phyloP scores from a whole-genome alignment of 345 rosid species.

The Sapria himalayana region DNA sequence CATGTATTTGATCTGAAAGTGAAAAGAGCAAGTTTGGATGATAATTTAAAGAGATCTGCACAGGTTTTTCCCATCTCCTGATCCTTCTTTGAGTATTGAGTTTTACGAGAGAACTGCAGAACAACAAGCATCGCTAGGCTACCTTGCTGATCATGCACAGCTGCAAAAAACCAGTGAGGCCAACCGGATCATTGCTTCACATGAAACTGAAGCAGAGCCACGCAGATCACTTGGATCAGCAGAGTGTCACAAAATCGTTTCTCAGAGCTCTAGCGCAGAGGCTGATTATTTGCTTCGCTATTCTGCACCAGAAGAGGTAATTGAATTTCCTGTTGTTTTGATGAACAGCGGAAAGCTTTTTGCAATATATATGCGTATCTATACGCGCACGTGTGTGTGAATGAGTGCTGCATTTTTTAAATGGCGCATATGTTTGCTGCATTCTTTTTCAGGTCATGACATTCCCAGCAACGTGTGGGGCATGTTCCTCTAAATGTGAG shows the following conservation, averaged over 20 bases:
- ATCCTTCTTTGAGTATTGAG: slow-evolving; percentile 49
- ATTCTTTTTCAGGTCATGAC: slow-evolving; percentile 31
- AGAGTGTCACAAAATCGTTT: slow-evolving; percentile 73
- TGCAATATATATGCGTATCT: too few relatives aligned
- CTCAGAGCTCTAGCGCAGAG: slow-evolving; percentile 65
- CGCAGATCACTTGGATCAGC: slow-evolving; percentile 79
- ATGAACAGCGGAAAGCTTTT: too few relatives aligned
- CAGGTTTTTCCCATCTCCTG: slow-evolving; percentile 75
- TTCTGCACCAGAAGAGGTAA: slow-evolving; percentile 80
- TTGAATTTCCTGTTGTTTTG: slow-evolving; percentile 5
- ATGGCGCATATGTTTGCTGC: background rate
- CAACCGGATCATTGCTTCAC: slow-evolving; percentile 14
- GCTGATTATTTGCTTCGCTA: slow-evolving; percentile 60
- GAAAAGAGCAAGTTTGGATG: too few relatives aligned
- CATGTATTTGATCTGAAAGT: too few relatives aligned
- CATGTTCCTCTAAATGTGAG: slow-evolving; percentile 25
- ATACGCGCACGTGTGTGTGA: too few relatives aligned
- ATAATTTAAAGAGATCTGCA: too few relatives aligned
- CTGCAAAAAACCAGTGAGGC: slow-evolving; percentile 18
- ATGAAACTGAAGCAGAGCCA: slow-evolving; percentile 17
- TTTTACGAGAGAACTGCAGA: slow-evolving; percentile 75
- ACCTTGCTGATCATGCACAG: slow-evolving; percentile 33
- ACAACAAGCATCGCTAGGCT: slow-evolving; percentile 66
- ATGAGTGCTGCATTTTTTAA: too few relatives aligned
- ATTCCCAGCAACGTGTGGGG: slow-evolving; percentile 40